A percentile compares a stretch with the other conserved stretches of the same genome.
Evolutionary conservation across 148 eudicot genomes (phyloP).

Genomic region (Rhododendron mucronatum): DNA sequence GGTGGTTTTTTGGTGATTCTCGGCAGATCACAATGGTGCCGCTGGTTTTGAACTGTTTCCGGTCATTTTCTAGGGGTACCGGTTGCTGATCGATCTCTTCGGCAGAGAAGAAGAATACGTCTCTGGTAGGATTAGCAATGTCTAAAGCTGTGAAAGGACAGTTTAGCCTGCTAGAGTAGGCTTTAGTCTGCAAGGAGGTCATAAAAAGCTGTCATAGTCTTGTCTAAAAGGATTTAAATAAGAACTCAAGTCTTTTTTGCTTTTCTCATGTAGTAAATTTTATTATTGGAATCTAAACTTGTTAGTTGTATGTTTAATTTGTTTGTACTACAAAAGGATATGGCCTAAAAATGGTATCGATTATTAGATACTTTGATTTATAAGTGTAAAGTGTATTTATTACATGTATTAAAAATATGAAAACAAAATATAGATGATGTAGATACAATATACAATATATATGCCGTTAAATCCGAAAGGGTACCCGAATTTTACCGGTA

Average conservation of each 20-base stretch:
- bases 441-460: no score
- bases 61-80: no score
- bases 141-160: neutral
- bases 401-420: neutral
- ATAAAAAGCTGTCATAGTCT: neutral
- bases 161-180: neutral
- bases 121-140: neutral
- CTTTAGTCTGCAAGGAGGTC: neutral
- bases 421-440: neutral
- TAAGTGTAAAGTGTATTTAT: neutral
- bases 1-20: neutral
- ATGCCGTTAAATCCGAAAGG: no score
- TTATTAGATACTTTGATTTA: neutral
- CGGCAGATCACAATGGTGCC: no score
- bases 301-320: neutral
- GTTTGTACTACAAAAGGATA: neutral
- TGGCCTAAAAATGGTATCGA: neutral
- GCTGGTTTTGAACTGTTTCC: no score
- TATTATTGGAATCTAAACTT: neutral
- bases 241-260: neutral
- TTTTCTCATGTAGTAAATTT: neutral
- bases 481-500: neutral
- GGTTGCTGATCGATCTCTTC: no score
- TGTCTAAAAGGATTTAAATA: neutral
- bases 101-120: no score